Base-by-base conservation (phyloP, 345 rosid genomes). In the Psidium friedrichsthalianum region DNA sequence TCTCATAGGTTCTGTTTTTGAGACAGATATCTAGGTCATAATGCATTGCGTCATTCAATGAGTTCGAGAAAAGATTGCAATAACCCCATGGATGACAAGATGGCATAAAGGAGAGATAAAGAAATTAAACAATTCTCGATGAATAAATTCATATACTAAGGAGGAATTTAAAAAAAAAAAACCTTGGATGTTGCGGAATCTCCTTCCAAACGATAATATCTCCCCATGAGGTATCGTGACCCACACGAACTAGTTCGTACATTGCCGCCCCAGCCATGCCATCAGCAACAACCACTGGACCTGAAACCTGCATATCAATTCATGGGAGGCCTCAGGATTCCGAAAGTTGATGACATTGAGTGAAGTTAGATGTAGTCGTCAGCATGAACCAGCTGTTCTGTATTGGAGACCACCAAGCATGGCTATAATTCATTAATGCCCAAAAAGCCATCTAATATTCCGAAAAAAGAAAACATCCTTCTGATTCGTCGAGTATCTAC, bases 231-330 rank as follows among this genome's bases (percentile, higher is more conserved):
- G 27, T 95, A 91, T 97, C 99, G 88, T 98, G 93, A 5, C 99
- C 99, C 83, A 98, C 99, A 88, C 99, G 99, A 84, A 98, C 99
- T 74, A 98, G 90, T 88, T 98, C 99, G 84, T 98, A 96, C 99
- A 98, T 98, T 61, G 99, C 99, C 86, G 99, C 99, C 82, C 99
- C 99, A 40, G 95, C 98, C 99, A 97, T 97, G 89, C 99, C 99
- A 92, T 97, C 99, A 3, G 99, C 99, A 52, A 98, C 91, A 82
- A 98, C 99, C 51, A 98, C 99, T 1, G 99, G 99, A 56, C 99
- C 99, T 82, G 99, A 98, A 42, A 98, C 99, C 84, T 82, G 57
- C 59, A 82, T 55, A 14, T 51, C 44, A 53, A 27, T 82, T 32
- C 16, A 82, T 36, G 20, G 9, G 5, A 82, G 36, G 42, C 80